Conservation (phyloP, 2,329 filamentous ascomycete genomes). For the Corniculantispora saksenae region DNA sequence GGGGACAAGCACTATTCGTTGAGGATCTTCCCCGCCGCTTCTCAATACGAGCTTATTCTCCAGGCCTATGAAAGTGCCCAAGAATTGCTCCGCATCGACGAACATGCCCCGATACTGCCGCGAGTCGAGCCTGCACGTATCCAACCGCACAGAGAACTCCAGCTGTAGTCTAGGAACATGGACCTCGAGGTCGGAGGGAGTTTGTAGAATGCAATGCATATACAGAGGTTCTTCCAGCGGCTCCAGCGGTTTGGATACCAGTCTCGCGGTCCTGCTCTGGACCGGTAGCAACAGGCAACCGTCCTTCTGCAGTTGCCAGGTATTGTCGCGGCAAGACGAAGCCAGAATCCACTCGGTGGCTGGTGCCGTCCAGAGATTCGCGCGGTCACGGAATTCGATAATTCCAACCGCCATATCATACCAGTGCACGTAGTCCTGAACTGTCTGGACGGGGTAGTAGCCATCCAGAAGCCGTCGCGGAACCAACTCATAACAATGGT, state of each 20-base stretch:
- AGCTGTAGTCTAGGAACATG: neutral
- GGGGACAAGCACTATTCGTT: slow-evolving; percentile 3
- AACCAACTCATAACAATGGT: too few species aligned
- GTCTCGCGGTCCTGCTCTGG: neutral
- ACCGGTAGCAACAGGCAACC: neutral
- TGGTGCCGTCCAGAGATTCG: neutral
- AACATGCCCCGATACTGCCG: slow-evolving; percentile 16
- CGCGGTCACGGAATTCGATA: neutral
- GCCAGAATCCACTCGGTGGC: neutral
- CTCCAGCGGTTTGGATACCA: neutral
- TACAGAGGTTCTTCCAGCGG: neutral
- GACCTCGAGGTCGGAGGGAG: neutral
- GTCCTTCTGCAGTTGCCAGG: neutral
- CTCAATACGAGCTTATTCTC: slow-evolving; percentile 1
- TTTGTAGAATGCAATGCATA: too few species aligned
- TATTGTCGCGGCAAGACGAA: neutral
- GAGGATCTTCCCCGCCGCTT: too few species aligned
- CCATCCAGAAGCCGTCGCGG: too few species aligned
- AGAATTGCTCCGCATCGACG: neutral
- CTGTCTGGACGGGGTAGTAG: too few species aligned
- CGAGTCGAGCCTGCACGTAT: neutral
- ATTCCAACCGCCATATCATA: neutral
- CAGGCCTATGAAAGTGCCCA: slow-evolving; percentile 3
- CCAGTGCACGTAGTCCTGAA: slow-evolving; percentile 13
- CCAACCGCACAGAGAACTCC: neutral